Evolutionary conservation across 805 yeast genomes (phyloP).

Genomic region (Hanseniaspora valbyensis): DNA sequence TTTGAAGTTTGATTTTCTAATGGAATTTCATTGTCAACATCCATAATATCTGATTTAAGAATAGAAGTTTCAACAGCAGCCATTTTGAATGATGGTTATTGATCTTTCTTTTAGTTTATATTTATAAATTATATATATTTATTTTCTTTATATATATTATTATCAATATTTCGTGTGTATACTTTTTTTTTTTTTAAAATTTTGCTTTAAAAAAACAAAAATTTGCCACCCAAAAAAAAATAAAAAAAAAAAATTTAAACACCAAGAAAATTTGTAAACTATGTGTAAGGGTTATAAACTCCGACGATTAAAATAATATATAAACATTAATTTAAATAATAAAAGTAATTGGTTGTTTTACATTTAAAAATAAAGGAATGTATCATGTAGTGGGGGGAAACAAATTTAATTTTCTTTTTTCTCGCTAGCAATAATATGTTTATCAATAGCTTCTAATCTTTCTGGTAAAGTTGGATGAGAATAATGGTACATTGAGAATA

Average conservation of each 20-base stretch:
- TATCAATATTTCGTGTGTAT: too few species aligned
- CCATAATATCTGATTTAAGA: conserved; percentile 21
- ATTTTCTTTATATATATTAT: background rate
- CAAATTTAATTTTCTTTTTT: conserved; percentile 17
- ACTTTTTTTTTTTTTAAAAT: too few species aligned
- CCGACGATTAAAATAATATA: too few species aligned
- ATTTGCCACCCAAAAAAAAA: conserved; percentile 10
- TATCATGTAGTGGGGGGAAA: too few species aligned
- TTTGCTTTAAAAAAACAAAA: background rate
- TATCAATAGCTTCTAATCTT: conserved; percentile 65
- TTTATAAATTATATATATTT: conserved; percentile 15
- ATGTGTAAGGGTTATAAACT: too few species aligned
- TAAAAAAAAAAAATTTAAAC: too few species aligned
- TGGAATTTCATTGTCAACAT: conserved; percentile 19
- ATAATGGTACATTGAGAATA: conserved; percentile 77
- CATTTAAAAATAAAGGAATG: too few species aligned
- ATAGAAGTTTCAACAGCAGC: background rate
- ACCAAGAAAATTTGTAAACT: too few species aligned
- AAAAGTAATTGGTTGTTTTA: too few species aligned
- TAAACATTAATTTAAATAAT: too few species aligned
- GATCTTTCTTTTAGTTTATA: background rate
- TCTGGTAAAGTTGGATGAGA: conserved; percentile 89
- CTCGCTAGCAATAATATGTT: conserved; percentile 15
- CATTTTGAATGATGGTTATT: background rate
- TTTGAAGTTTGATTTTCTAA: background rate